A percentile compares a stretch with the other conserved stretches of the same genome.
These are phyloP conservation scores for Arctostaphylos glauca DNA, from an alignment of 148 eudicot genomes.

Conservation along the genomic window DNA sequence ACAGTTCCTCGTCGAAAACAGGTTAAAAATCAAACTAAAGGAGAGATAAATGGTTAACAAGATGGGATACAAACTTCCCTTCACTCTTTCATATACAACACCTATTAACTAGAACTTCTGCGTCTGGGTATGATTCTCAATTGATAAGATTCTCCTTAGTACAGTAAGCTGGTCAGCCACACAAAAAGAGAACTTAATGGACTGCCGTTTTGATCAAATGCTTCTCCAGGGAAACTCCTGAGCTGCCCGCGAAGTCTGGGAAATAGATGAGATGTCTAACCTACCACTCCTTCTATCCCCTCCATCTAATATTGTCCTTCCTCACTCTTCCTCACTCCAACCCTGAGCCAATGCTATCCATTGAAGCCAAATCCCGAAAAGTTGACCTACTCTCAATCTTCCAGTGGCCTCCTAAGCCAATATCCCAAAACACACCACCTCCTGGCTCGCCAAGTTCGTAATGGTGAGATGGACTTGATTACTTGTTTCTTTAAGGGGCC, in stretches of 20 bases:
- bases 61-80: not conserved
- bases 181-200: not conserved
- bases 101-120: not conserved
- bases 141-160: not conserved
- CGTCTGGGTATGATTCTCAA: not conserved
- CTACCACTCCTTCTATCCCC: not conserved
- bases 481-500: not conserved
- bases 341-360: not conserved
- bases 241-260: not conserved
- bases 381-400: not conserved
- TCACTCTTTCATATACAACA: not conserved
- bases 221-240: not conserved
- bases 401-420: not conserved
- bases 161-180: not conserved
- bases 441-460: not conserved
- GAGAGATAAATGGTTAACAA: not conserved
- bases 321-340: slow-evolving; percentile 3
- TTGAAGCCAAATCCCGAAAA: not conserved
- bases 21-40: not conserved
- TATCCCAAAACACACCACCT: not conserved
- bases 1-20: not conserved
- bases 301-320: not conserved
- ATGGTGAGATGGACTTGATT: not conserved
- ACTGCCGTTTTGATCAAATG: not conserved
- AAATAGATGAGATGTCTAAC: not conserved